Evolutionary conservation across 2,329 filamentous ascomycete species (phyloP).

Genomic region (Monilinia aucupariae): DNA sequence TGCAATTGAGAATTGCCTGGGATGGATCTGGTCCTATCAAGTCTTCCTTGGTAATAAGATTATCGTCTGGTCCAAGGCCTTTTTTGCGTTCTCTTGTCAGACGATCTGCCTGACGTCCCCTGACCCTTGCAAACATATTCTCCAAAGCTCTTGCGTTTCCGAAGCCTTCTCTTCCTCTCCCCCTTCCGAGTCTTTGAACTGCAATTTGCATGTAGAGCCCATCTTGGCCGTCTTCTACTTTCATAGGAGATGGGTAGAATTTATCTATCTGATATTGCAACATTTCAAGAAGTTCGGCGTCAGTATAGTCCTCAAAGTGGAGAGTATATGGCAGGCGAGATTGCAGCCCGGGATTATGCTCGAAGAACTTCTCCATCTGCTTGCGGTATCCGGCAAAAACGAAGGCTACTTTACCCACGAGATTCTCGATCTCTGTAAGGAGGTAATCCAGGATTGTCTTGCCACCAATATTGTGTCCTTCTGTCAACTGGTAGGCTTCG

Average conservation of each 20-base stretch:
- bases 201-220: constrained; percentile 63
- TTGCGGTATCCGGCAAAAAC: constrained; percentile 68
- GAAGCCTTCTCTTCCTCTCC: constrained; percentile 61
- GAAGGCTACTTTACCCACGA: constrained; percentile 63
- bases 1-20: constrained; percentile 44
- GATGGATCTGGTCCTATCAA: constrained; percentile 65
- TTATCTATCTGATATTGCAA: constrained; percentile 49
- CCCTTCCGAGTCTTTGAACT: constrained; percentile 53
- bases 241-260: constrained; percentile 51
- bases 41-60: constrained; percentile 59
- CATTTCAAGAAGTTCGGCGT: constrained; percentile 59
- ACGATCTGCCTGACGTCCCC: constrained; percentile 53
- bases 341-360: constrained; percentile 65
- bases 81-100: constrained; percentile 44
- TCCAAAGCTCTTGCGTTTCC: constrained; percentile 68
- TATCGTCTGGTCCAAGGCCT: constrained; percentile 45
- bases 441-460: constrained; percentile 63
- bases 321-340: constrained; percentile 64
- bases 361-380: constrained; percentile 72
- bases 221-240: constrained; percentile 49
- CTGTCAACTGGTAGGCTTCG: constrained; percentile 69
- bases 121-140: constrained; percentile 52
- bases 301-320: constrained; percentile 63
- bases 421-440: constrained; percentile 67
- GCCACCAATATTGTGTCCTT: constrained; percentile 52